Percentiles rank a stretch among this genome's conserved stretches.
These are phyloP conservation scores for Magnolia sinica DNA, from an alignment of 164 flowering plant genomes.

Conservation along the genomic window DNA sequence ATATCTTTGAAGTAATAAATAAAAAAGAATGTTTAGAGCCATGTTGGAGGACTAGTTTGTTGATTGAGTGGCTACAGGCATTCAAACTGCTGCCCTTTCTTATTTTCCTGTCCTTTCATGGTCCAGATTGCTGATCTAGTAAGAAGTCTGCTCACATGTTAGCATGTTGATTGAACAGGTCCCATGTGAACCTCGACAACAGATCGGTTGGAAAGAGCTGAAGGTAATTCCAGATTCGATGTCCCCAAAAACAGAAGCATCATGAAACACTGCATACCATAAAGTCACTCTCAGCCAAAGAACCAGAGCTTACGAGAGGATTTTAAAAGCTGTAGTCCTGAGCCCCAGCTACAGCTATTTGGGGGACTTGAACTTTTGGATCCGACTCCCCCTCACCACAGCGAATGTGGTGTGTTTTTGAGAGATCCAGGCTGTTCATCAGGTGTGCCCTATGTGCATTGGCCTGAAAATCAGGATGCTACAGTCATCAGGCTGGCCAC, in stretches of 20 bases:
- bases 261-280: slow-evolving; percentile 48
- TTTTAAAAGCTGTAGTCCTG: not conserved
- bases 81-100: too few relatives aligned
- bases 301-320: not conserved
- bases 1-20: too few relatives aligned
- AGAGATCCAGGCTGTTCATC: not conserved
- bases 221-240: slow-evolving; percentile 86
- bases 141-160: too few relatives aligned
- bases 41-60: too few relatives aligned
- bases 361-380: not conserved
- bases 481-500: too few relatives aligned
- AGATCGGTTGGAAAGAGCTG: slow-evolving; percentile 60
- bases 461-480: not conserved
- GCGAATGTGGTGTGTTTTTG: not conserved
- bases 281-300: not conserved
- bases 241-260: slow-evolving; percentile 82
- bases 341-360: not conserved
- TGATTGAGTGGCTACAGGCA: too few relatives aligned
- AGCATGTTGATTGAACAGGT: too few relatives aligned
- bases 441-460: not conserved
- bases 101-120: too few relatives aligned
- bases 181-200: slow-evolving; percentile 72
- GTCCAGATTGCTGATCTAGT: too few relatives aligned
- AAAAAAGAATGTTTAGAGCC: too few relatives aligned
- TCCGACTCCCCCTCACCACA: not conserved